Evolutionary conservation across 23 red algal genomes (phyloP).

Genomic region (Pyropia yezoensis): DNA sequence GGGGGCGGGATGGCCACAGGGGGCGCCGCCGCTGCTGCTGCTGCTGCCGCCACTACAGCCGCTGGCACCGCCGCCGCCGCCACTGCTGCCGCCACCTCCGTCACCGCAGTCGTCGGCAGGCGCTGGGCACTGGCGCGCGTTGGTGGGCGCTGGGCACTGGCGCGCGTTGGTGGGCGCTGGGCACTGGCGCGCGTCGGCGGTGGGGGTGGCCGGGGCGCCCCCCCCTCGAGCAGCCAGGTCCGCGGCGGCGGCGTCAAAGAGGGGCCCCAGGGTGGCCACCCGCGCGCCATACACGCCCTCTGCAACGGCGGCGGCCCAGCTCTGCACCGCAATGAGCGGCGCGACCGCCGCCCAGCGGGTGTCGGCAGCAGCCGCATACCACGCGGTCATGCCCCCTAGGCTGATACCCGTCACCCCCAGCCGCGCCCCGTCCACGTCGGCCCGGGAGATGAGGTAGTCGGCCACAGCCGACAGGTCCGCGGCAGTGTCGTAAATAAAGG

Average conservation of each 20-base stretch:
- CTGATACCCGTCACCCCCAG: constrained; percentile 11
- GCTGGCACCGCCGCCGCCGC: too few relatives aligned
- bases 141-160: too few relatives aligned
- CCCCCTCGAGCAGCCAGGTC: constrained; percentile 1
- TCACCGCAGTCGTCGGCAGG: too few relatives aligned
- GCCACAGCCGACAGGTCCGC: constrained; percentile 12
- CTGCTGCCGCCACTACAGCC: too few relatives aligned
- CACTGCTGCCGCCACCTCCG: too few relatives aligned
- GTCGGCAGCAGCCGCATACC: constrained; percentile 13
- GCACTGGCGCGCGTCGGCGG: too few relatives aligned
- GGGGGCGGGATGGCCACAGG: too few relatives aligned
- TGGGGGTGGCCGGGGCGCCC: too few relatives aligned
- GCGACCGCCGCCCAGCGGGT: constrained; percentile 8
- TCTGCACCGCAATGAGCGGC: constrained; percentile 10
- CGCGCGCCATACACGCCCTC: neutral
- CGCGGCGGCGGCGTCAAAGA: constrained; percentile 16
- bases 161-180: too few relatives aligned
- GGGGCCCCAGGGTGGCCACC: neutral
- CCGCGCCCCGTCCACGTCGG: constrained; percentile 4
- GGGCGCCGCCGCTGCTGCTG: too few relatives aligned
- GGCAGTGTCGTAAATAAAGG: constrained; percentile 18
- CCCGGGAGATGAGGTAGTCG: constrained; percentile 5
- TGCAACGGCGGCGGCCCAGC: constrained; percentile 2
- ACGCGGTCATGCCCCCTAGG: constrained; percentile 15
- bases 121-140: too few relatives aligned